A percentile compares a stretch with the other conserved stretches of the same genome.
phyloP scores from a whole-genome alignment of 2,329 filamentous ascomycete species.

The Aciculosporium take region DNA sequence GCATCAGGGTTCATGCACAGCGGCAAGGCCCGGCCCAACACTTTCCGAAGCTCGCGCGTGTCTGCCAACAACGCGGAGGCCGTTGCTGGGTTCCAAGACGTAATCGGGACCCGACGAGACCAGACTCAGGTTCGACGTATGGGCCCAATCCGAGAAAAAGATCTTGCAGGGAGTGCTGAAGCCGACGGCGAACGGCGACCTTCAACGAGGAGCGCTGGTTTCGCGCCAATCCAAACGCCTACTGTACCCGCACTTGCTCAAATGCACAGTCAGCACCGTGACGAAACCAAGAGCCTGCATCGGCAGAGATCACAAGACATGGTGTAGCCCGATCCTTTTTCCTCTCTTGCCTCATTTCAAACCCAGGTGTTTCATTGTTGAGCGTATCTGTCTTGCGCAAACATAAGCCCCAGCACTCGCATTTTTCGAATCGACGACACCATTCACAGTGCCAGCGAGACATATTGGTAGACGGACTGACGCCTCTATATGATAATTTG shows the following conservation, averaged over 20 bases:
- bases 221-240: slow-evolving; percentile 13
- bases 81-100: slow-evolving; percentile 29
- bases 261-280: slow-evolving; percentile 17
- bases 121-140: slow-evolving; percentile 21
- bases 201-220: slow-evolving; percentile 14
- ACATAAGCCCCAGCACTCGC: neutral
- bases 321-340: neutral
- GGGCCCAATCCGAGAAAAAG: slow-evolving; percentile 24
- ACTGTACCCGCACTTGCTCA: slow-evolving; percentile 14
- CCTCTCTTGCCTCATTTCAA: neutral
- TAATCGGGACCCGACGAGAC: slow-evolving; percentile 29
- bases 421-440: neutral
- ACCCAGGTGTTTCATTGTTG: neutral
- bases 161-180: slow-evolving; percentile 16
- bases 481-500: neutral
- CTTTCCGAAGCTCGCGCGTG: slow-evolving; percentile 6
- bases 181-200: slow-evolving; percentile 13
- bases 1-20: slow-evolving; percentile 6
- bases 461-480: neutral
- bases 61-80: slow-evolving; percentile 17
- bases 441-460: neutral
- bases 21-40: slow-evolving; percentile 8
- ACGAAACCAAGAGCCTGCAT: slow-evolving; percentile 15
- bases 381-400: neutral
- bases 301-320: slow-evolving; percentile 1